These are phyloP conservation scores for Scleroderma bovista DNA, from an alignment of 768 basidiomycete species.

Conservation along the genomic window DNA sequence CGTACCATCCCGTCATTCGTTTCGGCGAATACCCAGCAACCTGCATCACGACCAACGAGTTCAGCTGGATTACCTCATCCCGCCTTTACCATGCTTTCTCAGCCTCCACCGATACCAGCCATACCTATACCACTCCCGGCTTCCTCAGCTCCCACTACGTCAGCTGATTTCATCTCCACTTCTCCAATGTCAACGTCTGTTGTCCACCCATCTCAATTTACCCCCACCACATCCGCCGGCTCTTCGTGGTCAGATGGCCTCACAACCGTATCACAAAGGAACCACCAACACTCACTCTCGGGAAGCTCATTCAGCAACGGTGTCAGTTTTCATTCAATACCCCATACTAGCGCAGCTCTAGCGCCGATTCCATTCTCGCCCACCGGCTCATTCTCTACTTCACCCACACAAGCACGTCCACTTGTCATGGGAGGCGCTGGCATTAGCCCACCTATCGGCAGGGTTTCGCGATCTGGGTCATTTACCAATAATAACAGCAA, in stretches of 20 bases:
- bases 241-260: slow-evolving; percentile 28
- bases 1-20: slow-evolving; percentile 20
- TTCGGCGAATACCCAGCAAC: slow-evolving; percentile 20
- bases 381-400: slow-evolving; percentile 25
- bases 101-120: slow-evolving; percentile 11
- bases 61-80: slow-evolving; percentile 22
- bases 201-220: slow-evolving; percentile 19
- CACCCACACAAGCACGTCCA: slow-evolving; percentile 23
- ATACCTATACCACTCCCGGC: slow-evolving; percentile 17
- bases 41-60: slow-evolving; percentile 29
- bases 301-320: slow-evolving; percentile 21
- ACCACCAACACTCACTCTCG: slow-evolving; percentile 29
- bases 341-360: slow-evolving; percentile 25
- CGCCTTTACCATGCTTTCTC: slow-evolving; percentile 20
- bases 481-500: slow-evolving; percentile 41
- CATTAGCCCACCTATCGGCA: slow-evolving; percentile 38
- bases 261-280: slow-evolving; percentile 21
- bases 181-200: slow-evolving; percentile 17
- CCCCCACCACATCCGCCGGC: slow-evolving; percentile 18
- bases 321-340: slow-evolving; percentile 29
- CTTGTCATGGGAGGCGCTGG: slow-evolving; percentile 15
- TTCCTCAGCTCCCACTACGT: slow-evolving; percentile 13
- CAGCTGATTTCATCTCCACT: slow-evolving; percentile 19
- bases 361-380: slow-evolving; percentile 26
- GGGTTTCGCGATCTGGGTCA: slow-evolving; percentile 56